Conservation (phyloP, 2,329 filamentous ascomycete species). For the Aureobasidium sp. region DNA sequence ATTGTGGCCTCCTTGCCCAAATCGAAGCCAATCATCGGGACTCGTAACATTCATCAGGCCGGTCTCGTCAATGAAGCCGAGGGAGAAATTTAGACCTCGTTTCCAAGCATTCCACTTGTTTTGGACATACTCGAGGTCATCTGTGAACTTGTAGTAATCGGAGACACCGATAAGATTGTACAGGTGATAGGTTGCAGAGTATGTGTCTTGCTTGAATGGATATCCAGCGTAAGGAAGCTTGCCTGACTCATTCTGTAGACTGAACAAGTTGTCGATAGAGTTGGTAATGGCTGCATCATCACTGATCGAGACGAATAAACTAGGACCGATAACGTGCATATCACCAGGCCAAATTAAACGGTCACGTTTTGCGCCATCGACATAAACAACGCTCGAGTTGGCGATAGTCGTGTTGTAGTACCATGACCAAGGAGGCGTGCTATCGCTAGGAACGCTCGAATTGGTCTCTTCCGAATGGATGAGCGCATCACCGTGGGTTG, state of each 20-base stretch:
- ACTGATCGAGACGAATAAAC: conserved; percentile 46
- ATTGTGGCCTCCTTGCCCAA: conserved; percentile 42
- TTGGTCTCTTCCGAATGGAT: conserved; percentile 26
- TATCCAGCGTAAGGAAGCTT: conserved; percentile 20
- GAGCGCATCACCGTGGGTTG: conserved; percentile 26
- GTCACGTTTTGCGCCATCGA: conserved; percentile 33
- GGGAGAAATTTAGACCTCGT: conserved; percentile 34
- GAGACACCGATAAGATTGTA: conserved; percentile 39
- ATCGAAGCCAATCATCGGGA: conserved; percentile 39
- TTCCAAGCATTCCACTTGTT: conserved; percentile 37
- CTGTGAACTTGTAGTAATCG: conserved; percentile 33
- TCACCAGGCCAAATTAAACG: conserved; percentile 55
- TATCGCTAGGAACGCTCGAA: conserved; percentile 23
- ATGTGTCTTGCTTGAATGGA: conserved; percentile 18
- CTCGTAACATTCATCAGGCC: conserved; percentile 40
- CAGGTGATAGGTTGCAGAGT: conserved; percentile 48
- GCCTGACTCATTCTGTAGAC: conserved; percentile 11
- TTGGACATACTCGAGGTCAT: conserved; percentile 32
- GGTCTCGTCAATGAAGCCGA: conserved; percentile 33
- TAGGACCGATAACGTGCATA: no score
- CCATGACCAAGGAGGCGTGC: conserved; percentile 27
- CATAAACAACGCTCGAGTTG: conserved; percentile 28
- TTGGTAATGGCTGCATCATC: conserved; percentile 45
- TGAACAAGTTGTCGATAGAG: conserved; percentile 34
- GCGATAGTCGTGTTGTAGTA: conserved; percentile 35